Evolutionary conservation across 306 rosid genomes (phyloP), one percentile per base, ranked within the genome.

Genomic region (Dalbergia oliveri): DNA sequence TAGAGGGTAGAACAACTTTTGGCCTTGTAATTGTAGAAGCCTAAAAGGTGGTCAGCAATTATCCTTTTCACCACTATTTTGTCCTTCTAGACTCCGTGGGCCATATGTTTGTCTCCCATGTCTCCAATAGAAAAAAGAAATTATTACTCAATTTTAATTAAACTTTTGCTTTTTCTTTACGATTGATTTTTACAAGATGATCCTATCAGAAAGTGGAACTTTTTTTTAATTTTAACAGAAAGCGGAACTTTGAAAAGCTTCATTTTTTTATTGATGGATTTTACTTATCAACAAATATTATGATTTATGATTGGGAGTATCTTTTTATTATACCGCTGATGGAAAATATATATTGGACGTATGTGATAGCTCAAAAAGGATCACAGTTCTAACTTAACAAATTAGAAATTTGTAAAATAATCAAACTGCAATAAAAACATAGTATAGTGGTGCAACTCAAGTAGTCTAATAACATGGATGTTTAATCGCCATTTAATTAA

Each of bases 51-150:
- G 6, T 4, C 5, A 51, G 72, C 63, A 66, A 82, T 86, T 72
- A 80, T 86, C 86, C 65, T 77, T 72, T 77, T 85, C 75, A 66
- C 83, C 82, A 69, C 73, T 33, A 19, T 70, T 19, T 83, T 63
- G 54, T 77, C 65, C 81, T 70, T 47, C 79, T 61, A 79, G 19
- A 69, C 23, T 33, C 73, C 14, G 14, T 54, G 84, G 82, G 59
- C 73, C 82, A 81, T 23, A 19, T 13, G 14, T 12, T 8, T 33
- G 78, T 21, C 19, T 6, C 50, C 10, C 8, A 6, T 21, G 4
- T 16, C 26, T 47, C 11, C 57, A 26, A 13, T 67, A 4, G 13
- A 45, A 45, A 50, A 21, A 59, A 10, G 11, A 57, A 5, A 75
- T 67, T 53, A 54, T 73, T 4, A 31, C 8, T 44, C 4, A 4